Base-by-base conservation (phyloP, 768 basidiomycete genomes). In the Lactarius deliciosus region DNA sequence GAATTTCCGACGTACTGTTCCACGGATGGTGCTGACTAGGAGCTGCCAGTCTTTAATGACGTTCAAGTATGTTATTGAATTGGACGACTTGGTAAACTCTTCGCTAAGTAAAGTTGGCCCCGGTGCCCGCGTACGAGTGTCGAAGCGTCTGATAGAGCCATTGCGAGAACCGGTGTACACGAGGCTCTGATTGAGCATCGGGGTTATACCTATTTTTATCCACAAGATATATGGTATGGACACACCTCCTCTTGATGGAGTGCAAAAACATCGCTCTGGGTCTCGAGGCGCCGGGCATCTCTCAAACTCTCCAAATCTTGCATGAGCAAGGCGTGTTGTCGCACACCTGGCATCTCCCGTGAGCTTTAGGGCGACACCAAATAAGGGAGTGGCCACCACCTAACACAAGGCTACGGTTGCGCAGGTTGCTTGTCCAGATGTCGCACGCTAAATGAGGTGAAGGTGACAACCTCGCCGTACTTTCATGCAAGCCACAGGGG, bases 241-340 rank as follows among this genome's bases (percentile, higher is more conserved):
- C 79, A 6, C 50, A 88, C 88, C 60, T 81, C 75, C 57, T 78
- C 73, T 70, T 86, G 86, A 57, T 79, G 73, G n/a, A 89, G 75
- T 3, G 88, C 75, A 68, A 91, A 84, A 0, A 89, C 85, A 70
- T 90, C 88, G 61, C 87, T 89, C 22, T 79, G 69, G 3, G 87
- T 88, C 32, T 79, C 74, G 11, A 90, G 73, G 65, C 75, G 71
- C 61, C 77, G 76, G 2, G 81, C 71, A 16, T 76, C 75, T 1
- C 69, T 65, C 36, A 77, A 71, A 2, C 70, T 64, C 40, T 83
- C 81, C 55, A 89, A 78, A 63, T 88, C 84, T 4, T 78, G 73
- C 3, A 90, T 72, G 57, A 83, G 77, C 1, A 86, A 77, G 0
- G 82, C 87, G 54, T 80, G 81, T 57, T 78, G 77, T 68, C 80